Evolutionary conservation across 352 stramenopile species (phyloP), one percentile per base, ranked within the genome.

Genomic region (Globisporangium rhizosaccharum): DNA sequence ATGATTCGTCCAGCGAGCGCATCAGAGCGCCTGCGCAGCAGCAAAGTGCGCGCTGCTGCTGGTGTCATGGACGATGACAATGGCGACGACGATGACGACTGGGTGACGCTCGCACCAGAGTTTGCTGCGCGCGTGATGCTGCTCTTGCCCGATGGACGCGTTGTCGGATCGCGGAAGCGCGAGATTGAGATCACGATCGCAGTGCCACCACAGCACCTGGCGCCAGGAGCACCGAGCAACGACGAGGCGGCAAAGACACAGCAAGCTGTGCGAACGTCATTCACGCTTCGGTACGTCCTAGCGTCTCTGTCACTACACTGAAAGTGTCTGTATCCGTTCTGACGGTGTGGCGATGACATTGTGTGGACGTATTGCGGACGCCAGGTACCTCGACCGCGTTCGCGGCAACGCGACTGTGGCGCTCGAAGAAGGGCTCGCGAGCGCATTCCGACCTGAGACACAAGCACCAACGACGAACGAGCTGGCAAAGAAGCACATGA

Each of bases 41-140:
- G 26, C 59, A 26, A 20, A 49, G 44, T 49, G 44, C 44, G 44
- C 20, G 18, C 18, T 26, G 44, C 39, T 15, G 51, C 51, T 37
- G 14, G 51, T 20, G 15, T 30, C 37, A 36, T 37, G 8, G 23
- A 57, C 10, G 49, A 57, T n/a, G n/a, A 39, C 36, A 56, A 20
- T 20, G 41, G 62, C 8, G 51, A 53, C 3, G 58, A 61, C 12
- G 75, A 90, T 3, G 76, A 74, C 45, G 63, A 88, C 26, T 92
- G 83, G 83, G 68, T 91, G 11, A 65, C 79, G 57, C 72, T 90
- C 41, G 75, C 79, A 9, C 73, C 79, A 4, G 82, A 92, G 59
- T 90, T 90, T 63, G 72, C 76, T 1, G 76, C 77, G 20, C 81
- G 85, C 25, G 66, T 90, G 18, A 85, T 94, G 79, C 42, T 94